Base-by-base conservation (phyloP, 768 basidiomycete genomes). In the Serendipita vermifera region DNA sequence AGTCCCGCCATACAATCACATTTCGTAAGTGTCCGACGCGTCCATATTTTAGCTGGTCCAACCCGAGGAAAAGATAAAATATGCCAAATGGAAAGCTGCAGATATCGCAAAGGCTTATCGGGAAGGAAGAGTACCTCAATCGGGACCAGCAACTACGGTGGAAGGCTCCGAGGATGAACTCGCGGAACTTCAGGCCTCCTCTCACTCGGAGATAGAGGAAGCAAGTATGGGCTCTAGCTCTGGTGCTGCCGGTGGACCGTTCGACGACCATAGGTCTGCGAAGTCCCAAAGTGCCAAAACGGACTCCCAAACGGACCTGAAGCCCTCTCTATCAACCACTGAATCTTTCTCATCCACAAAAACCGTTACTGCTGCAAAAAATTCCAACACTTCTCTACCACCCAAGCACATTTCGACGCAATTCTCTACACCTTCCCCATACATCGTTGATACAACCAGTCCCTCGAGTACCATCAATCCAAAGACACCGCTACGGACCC, bases 51-150 rank as follows among this genome's bases (percentile, higher is more conserved):
- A 32, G 26, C 26, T 38, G 36, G 9, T 7, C 9, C 60, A 94
- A 89, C 79, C 81, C 59, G 82, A 82, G 62, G 86, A 86, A 60
- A 98, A 96, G 69, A 79, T 94, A 33, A 82, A 80, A 56, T 99
- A 98, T 69, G 80, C 92, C 3, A 90, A 96, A 67, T 99, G 96
- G 93, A 97, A 97, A 67, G 94, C 94, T 33, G 84, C 86, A 11
- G 91, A 96, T 59, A 92, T 98, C 17, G 81, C 88, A 15, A 97
- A 88, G 68, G 92, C 94, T 1, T 78, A 92, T 65, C 82, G 93
- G n/a, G 94, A 97, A 67, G 93, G 96, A 3, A 78, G 87, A 20
- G 80, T 76, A 61, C 92, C 94, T 7, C 70, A 73, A 1, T 79
- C 92, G 1, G 94, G 89, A 1, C 85, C 88, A 57, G 22, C 46